Evolutionary conservation across 192 early-diverging fungal species (phyloP), one percentile per base, ranked within the genome.

Genomic region (Coemansia reversa): DNA sequence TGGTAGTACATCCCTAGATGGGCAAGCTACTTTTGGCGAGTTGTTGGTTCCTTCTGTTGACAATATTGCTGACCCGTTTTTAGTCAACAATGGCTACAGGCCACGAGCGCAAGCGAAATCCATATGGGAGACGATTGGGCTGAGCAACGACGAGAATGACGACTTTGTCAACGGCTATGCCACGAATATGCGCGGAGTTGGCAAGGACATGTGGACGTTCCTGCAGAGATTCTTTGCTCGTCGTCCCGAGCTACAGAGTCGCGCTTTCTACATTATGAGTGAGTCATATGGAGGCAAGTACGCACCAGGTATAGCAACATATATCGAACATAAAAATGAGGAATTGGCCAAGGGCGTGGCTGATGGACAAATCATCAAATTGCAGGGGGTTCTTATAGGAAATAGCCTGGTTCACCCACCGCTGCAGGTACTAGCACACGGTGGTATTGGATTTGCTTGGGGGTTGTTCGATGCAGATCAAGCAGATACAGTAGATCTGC

Each of bases 241-340:
- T 27, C 87, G 89, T 62, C 90, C 92, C 0, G 83, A 91, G 51
- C 83, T 85, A 55, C 79, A 76, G 28, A 58, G 57, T 16, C 67
- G 69, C 12, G 80, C 82, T n/a, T 81, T 94, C 50, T 92, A 86
- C 67, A 49, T 94, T 11, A 72, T 90, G 18, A 90, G 87, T 55
- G 72, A 81, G 52, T 80, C 73, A 22, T 89, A 89, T 66, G 87
- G 86, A 16, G 90, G 91, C 27, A 92, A 92, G 62, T 92, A 81
- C 66, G 82, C 93, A 16, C 91, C 90, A 7, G 76, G 84, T 7
- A 76, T 94, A 5, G 90, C 89, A 0, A 62, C 81, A 20, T 81
- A 73, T 23, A 89, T 94, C 50, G 67, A 85, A 28, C 63, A 84
- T 20, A 67, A 83, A 66, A 93, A 92, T 63, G 65, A 79, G 7